These are phyloP conservation scores for Macrolepiota fuliginosa DNA, from an alignment of 768 basidiomycete genomes.

Conservation along the genomic window DNA sequence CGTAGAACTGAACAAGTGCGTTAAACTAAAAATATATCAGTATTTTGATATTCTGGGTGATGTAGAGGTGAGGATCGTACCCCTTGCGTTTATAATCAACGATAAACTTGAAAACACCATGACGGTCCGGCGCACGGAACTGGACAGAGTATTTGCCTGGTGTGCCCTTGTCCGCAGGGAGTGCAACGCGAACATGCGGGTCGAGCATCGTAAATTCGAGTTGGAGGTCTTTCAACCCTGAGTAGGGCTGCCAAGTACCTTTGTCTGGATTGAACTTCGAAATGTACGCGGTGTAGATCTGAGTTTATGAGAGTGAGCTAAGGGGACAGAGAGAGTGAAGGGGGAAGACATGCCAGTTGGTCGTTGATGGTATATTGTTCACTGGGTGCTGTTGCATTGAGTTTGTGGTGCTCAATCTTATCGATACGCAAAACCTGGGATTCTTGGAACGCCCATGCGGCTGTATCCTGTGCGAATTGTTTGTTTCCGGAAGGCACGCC, in stretches of 20 bases:
- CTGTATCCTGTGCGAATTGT: conserved; percentile 70
- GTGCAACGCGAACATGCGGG: conserved; percentile 85
- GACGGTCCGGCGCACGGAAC: conserved; percentile 91
- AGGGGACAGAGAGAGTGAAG: conserved; percentile 3
- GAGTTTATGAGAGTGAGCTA: conserved; percentile 3
- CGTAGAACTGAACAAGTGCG: conserved; percentile 69
- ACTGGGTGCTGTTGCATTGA: conserved; percentile 57
- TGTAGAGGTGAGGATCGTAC: conserved; percentile 36
- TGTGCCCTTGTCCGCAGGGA: conserved; percentile 52
- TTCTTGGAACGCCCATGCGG: conserved; percentile 92
- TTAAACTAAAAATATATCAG: conserved; percentile 46
- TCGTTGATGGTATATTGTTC: conserved; percentile 87
- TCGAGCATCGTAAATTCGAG: conserved; percentile 99
- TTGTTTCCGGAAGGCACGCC: conserved; percentile 71
- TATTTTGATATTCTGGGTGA: not conserved
- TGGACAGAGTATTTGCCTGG: conserved; percentile 75
- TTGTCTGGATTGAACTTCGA: conserved; percentile 61
- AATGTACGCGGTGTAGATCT: conserved; percentile 77
- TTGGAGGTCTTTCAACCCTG: conserved; percentile 76
- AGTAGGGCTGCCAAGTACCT: conserved; percentile 68
- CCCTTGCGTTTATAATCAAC: conserved; percentile 88
- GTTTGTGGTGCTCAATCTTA: conserved; percentile 65
- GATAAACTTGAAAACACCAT: conserved; percentile 98
- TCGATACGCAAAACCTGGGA: conserved; percentile 78
- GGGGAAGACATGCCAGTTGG: conserved; percentile 54